Evolutionary conservation across 208 protist species (phyloP), one percentile per base, ranked within the genome.

Genomic region (Endotrypanum monterogeii): DNA sequence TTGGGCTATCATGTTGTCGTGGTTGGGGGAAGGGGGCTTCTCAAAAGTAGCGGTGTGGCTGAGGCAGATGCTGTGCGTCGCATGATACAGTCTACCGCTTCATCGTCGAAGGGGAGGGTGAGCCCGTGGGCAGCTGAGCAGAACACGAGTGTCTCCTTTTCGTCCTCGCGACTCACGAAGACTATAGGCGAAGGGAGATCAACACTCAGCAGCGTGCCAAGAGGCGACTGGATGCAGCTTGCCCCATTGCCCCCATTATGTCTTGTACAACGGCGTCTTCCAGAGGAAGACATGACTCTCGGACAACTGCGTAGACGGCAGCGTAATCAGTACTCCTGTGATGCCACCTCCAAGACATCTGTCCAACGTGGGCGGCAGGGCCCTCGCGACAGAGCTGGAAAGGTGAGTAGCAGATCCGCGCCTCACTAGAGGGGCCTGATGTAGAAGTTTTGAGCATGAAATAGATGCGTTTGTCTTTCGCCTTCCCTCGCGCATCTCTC

Each of bases 1-100:
- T 70, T 96, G 3, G 92, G 92, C 62, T 96, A 96, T 76, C 83
- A 88, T 28, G 86, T 89, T 14, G 82, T 92, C 9, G 85, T 90
- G 48, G 84, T 95, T 12, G 84, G 83, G 39, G 80, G 73, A 25
- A 58, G 57, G 46, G 50, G 46, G 46, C 32, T 4, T 20, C 0
- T 20, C 28, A 7, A n/a, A 55, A 4, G 44, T 37, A 37, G 44
- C 18, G 67, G 18, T 23, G 28, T 4, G 23, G 28, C 14, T n/a
- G 54, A 67, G 58, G 48, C 48, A 2, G 51, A 52, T 2, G 60
- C 37, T 4, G 74, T 63, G 20, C 67, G 54, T 23, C 73, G 73
- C 9, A 66, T 66, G 3, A 58, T 63, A 18, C 52, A 52, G n/a
- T 61, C 48, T 44, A 65, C 41, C 32, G 12, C 55, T 14, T 32